These are phyloP conservation scores for Pestalotiopsis sp. DNA, from an alignment of 2,329 filamentous ascomycete species.

Conservation along the genomic window DNA sequence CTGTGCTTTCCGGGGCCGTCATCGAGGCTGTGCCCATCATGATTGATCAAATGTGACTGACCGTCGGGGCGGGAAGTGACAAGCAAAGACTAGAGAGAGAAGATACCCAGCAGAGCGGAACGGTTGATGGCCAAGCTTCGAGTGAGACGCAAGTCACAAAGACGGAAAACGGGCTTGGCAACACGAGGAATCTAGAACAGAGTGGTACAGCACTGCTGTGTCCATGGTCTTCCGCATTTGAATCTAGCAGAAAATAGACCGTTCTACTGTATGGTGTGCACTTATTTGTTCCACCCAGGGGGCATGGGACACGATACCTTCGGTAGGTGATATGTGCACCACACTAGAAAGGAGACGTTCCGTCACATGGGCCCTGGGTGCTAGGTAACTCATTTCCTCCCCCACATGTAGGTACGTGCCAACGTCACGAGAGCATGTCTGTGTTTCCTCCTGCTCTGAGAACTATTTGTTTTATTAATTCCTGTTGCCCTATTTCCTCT, in stretches of 20 bases:
- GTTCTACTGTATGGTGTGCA: background rate
- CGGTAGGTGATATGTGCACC: background rate
- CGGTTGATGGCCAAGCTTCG: background rate
- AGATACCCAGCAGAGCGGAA: slow-evolving; percentile 2
- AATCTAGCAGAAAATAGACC: background rate
- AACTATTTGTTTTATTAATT: background rate
- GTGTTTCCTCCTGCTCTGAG: background rate
- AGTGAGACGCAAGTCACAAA: no score
- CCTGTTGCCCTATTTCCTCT: background rate
- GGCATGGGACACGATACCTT: background rate
- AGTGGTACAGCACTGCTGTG: no score
- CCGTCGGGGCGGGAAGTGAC: no score
- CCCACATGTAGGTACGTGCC: background rate
- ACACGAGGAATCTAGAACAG: background rate
- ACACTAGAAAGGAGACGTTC: background rate
- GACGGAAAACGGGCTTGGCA: background rate
- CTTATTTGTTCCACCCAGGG: background rate
- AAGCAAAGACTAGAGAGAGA: background rate
- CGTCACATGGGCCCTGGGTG: background rate
- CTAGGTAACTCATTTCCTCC: background rate
- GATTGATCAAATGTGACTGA: background rate
- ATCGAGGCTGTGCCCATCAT: background rate
- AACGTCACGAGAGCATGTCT: background rate
- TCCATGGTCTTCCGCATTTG: background rate
- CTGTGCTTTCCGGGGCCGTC: background rate